phyloP scores from a whole-genome alignment of 306 rosid genomes.

The Lagenaria siceraria region DNA sequence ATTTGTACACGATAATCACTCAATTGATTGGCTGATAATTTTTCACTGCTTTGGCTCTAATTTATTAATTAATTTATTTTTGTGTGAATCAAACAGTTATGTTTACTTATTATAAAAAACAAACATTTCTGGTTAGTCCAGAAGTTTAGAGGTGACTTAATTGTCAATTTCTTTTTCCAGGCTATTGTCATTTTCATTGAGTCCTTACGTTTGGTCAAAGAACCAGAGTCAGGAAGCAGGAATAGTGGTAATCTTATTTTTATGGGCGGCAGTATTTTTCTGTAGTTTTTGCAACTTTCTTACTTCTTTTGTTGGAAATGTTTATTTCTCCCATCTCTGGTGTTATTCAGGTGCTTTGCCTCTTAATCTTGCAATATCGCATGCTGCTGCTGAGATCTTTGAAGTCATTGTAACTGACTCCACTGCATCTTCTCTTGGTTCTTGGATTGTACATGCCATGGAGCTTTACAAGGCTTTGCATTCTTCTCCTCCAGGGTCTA shows the following conservation, averaged over 20 bases:
- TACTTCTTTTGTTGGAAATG: background rate
- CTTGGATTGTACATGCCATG: constrained; percentile 85
- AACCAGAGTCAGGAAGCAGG: constrained; percentile 55
- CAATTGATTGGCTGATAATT: background rate
- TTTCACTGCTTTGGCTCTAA: background rate
- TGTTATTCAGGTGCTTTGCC: constrained; percentile 66
- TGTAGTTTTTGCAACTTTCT: background rate
- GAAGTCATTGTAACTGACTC: constrained; percentile 93
- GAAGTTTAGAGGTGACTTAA: background rate
- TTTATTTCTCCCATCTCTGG: background rate
- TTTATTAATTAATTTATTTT: background rate
- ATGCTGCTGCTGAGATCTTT: constrained; percentile 95
- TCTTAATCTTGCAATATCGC: constrained; percentile 74
- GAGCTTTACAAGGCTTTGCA: constrained; percentile 83
- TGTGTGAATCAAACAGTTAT: background rate
- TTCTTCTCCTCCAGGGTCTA: constrained; percentile 89
- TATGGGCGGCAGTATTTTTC: background rate
- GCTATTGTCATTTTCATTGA: constrained; percentile 69
- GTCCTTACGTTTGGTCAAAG: constrained; percentile 64
- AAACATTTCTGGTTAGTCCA: background rate
- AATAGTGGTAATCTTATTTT: constrained; percentile 36
- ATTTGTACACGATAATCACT: background rate
- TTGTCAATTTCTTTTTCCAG: constrained; percentile 24
- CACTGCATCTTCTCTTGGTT: constrained; percentile 66
- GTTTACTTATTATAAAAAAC: background rate